These are phyloP conservation scores for Eucalyptus marginata DNA, from an alignment of 345 rosid genomes.

Conservation along the genomic window DNA sequence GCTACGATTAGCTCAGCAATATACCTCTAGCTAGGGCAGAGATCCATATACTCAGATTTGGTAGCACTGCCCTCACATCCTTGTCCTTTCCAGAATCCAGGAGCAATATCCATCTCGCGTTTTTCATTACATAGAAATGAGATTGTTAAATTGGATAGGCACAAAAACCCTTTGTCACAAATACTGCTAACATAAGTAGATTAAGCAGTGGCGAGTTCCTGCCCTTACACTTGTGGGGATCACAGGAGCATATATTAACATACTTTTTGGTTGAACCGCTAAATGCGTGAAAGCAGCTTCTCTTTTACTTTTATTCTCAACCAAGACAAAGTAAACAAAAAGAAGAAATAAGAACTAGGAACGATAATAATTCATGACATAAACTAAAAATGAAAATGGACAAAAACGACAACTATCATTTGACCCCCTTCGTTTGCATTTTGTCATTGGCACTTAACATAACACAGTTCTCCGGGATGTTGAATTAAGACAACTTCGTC, in stretches of 20 bases:
- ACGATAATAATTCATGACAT: neutral
- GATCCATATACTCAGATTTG: neutral
- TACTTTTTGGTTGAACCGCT: neutral
- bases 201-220: neutral
- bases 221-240: neutral
- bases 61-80: neutral
- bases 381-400: neutral
- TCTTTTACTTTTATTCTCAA: neutral
- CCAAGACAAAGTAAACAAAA: neutral
- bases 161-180: neutral
- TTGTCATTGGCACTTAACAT: neutral
- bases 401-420: neutral
- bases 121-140: neutral
- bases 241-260: neutral
- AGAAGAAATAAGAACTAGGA: neutral
- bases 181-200: neutral
- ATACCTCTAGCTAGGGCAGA: neutral
- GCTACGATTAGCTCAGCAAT: neutral
- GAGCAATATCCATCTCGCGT: neutral
- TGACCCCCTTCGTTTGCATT: neutral
- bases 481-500: neutral
- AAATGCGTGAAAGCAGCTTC: neutral
- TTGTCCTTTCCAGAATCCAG: neutral
- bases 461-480: neutral
- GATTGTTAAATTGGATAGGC: neutral